phyloP scores from a whole-genome alignment of 2,329 filamentous ascomycete species.

The Thielaviopsis euricoi region DNA sequence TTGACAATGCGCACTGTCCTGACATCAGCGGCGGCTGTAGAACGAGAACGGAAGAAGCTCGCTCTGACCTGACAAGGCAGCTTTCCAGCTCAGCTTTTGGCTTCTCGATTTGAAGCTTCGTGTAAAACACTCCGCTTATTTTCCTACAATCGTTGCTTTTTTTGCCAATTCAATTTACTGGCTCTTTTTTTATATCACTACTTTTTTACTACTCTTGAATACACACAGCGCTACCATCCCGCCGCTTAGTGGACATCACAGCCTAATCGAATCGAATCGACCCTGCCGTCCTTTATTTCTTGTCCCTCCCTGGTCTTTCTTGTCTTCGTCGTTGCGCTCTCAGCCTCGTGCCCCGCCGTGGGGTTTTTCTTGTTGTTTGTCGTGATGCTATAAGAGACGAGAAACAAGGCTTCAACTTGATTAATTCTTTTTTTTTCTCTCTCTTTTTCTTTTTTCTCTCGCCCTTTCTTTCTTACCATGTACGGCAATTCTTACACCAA shows the following conservation, averaged over 20 bases:
- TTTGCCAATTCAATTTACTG: neutral
- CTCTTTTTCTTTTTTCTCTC: neutral
- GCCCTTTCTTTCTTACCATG: neutral
- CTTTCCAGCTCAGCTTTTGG: neutral
- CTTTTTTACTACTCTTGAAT: too few relatives aligned
- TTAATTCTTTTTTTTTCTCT: neutral
- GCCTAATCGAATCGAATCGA: too few relatives aligned
- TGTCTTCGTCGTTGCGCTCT: neutral
- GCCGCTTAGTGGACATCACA: too few relatives aligned
- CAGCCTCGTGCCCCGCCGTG: neutral
- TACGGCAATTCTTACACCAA: neutral
- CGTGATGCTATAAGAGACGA: neutral
- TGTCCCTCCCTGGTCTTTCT: neutral
- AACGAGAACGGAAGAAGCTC: too few relatives aligned
- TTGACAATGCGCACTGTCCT: neutral
- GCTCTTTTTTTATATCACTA: neutral
- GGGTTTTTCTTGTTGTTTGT: neutral
- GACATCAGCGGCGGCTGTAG: conserved; percentile 5
- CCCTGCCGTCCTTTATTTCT: neutral
- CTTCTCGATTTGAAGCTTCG: too few relatives aligned
- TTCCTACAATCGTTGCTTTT: too few relatives aligned
- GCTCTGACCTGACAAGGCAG: neutral
- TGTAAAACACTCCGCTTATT: too few relatives aligned
- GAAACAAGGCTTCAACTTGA: neutral
- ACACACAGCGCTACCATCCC: too few relatives aligned